phyloP scores from a whole-genome alignment of 345 rosid species.

The Cardamine chenopodiifolia region DNA sequence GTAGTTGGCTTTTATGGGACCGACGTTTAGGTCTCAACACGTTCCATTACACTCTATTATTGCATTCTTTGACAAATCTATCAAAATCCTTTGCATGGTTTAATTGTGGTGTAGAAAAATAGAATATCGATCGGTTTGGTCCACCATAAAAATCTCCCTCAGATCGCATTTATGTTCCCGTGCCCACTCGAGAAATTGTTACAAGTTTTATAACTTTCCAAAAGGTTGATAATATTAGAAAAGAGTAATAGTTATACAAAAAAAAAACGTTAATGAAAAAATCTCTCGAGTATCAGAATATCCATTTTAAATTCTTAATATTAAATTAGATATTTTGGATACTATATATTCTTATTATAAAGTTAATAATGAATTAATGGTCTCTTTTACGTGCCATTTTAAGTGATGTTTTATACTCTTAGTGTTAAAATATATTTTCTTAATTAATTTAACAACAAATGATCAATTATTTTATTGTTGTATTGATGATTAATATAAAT shows the following conservation, averaged over 20 bases:
- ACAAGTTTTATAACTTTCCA: background rate
- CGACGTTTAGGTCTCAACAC: constrained; percentile 9
- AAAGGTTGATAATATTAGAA: background rate
- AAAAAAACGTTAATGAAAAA: too few species aligned
- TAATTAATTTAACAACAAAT: background rate
- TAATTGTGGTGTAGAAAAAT: constrained; percentile 9
- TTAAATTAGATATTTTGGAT: background rate
- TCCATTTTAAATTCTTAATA: too few species aligned
- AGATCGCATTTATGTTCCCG: constrained; percentile 1
- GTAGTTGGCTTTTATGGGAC: constrained; percentile 29
- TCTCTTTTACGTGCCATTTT: background rate
- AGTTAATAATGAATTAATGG: background rate
- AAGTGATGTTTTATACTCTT: background rate
- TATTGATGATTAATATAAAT: background rate
- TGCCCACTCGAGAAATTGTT: background rate
- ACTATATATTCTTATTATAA: background rate
- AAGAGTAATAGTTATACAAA: background rate
- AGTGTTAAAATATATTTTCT: background rate
- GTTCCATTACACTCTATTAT: constrained; percentile 11
- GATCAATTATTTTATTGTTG: background rate
- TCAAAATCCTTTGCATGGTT: background rate
- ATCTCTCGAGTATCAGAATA: too few species aligned
- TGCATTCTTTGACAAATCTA: constrained; percentile 18
- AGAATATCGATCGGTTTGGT: background rate
- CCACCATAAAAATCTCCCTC: constrained; percentile 6